These are phyloP conservation scores for Hawksworthiomyces lignivorus DNA, from an alignment of 2,329 filamentous ascomycete species.

Conservation along the genomic window DNA sequence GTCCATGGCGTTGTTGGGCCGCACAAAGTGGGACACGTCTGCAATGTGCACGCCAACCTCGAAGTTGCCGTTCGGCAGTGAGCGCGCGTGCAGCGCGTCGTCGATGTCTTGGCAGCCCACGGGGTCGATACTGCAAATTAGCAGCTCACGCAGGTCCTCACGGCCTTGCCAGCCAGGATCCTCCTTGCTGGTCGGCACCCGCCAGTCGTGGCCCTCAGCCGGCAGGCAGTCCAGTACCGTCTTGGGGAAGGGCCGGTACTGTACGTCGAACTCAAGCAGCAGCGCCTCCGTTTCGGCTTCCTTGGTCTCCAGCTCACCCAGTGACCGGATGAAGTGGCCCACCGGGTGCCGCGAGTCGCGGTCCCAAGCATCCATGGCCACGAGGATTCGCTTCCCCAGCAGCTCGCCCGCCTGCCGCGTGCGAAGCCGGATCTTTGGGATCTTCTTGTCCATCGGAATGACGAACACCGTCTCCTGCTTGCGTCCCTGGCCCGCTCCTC, in stretches of 20 bases:
- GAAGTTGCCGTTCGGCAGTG: constrained; percentile 83
- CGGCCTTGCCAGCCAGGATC: constrained; percentile 83
- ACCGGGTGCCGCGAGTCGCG: constrained; percentile 85
- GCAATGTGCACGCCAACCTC: constrained; percentile 98
- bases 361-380: constrained; percentile 94
- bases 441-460: constrained; percentile 94
- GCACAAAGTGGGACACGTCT: constrained; percentile 98
- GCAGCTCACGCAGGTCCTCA: constrained; percentile 72
- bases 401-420: constrained; percentile 86
- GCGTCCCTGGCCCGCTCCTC: constrained; percentile 65
- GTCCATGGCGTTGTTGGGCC: constrained; percentile 96
- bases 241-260: constrained; percentile 95
- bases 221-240: constrained; percentile 91
- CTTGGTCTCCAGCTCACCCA: constrained; percentile 92
- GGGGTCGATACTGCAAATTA: constrained; percentile 97
- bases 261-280: constrained; percentile 90
- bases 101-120: constrained; percentile 97
- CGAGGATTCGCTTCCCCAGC: constrained; percentile 81
- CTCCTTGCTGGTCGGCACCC: constrained; percentile 68
- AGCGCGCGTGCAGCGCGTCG: constrained; percentile 83
- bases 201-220: constrained; percentile 87
- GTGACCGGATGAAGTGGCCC: constrained; percentile 86
- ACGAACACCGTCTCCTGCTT: constrained; percentile 91
- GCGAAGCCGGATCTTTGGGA: constrained; percentile 89
- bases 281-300: constrained; percentile 96